Percentiles rank a stretch among this genome's conserved stretches.
Evolutionary conservation across 345 rosid species (phyloP).

Genomic region (Linum lewisii): DNA sequence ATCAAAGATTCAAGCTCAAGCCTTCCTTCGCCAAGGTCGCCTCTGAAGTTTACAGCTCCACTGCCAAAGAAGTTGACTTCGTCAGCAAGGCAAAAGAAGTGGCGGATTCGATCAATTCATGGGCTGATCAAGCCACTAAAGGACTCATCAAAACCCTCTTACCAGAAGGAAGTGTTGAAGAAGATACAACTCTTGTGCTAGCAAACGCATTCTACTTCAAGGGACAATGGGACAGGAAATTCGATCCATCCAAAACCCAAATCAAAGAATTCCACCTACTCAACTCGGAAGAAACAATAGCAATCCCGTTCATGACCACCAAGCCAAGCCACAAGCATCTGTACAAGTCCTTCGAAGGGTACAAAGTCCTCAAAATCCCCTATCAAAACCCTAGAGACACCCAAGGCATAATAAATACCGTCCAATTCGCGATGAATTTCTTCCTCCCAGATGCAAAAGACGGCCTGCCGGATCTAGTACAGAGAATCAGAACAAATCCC

Average conservation of each 20-base stretch:
- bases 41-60: background rate
- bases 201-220: constrained; percentile 35
- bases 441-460: constrained; percentile 22
- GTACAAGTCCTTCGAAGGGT: constrained; percentile 14
- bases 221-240: constrained; percentile 24
- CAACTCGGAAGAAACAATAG: constrained; percentile 10
- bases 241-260: constrained; percentile 15
- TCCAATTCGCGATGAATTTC: constrained; percentile 19
- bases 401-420: background rate
- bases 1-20: background rate
- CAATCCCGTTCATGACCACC: constrained; percentile 26
- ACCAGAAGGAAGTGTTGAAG: constrained; percentile 10
- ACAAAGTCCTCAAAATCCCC: constrained; percentile 20
- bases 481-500: constrained; percentile 11
- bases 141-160: constrained; percentile 25
- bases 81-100: constrained; percentile 22
- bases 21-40: constrained; percentile 9
- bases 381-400: constrained; percentile 17
- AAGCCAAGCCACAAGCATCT: constrained; percentile 1
- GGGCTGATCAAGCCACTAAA: constrained; percentile 20
- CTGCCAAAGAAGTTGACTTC: constrained; percentile 4
- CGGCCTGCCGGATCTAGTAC: constrained; percentile 10
- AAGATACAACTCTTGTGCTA: constrained; percentile 15
- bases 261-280: constrained; percentile 16
- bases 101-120: constrained; percentile 15